Conservation (phyloP, 768 basidiomycete species). For the Dioszegia aurantiaca region DNA sequence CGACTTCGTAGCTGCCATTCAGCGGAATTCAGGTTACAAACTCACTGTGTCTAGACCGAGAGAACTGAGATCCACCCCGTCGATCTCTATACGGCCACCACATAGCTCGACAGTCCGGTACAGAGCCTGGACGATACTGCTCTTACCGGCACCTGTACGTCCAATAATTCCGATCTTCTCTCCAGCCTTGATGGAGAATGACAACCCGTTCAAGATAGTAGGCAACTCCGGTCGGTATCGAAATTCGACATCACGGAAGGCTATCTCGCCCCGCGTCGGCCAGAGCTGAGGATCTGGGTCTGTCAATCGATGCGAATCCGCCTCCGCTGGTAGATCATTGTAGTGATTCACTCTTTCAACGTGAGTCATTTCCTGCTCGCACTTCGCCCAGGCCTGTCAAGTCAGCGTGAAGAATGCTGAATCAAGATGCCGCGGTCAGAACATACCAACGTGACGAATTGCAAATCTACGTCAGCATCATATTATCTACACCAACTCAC, state of each 20-base stretch:
- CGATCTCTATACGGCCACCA: conserved; percentile 58
- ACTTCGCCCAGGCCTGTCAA: too few species aligned
- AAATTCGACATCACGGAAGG: conserved; percentile 62
- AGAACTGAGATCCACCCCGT: conserved; percentile 54
- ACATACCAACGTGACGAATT: too few species aligned
- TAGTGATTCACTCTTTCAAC: conserved; percentile 79
- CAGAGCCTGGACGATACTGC: conserved; percentile 56
- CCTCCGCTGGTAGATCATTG: conserved; percentile 69
- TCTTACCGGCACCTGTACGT: conserved; percentile 64
- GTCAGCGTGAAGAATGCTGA: too few species aligned
- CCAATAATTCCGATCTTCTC: conserved; percentile 80
- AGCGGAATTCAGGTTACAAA: conserved; percentile 1
- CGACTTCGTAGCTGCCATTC: conserved; percentile 55
- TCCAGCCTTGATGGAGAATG: conserved; percentile 65
- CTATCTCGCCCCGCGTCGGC: conserved; percentile 71
- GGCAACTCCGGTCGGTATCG: conserved; percentile 78
- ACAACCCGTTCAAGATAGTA: conserved; percentile 72
- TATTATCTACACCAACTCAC: too few species aligned
- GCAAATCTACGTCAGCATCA: too few species aligned
- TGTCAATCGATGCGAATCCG: conserved; percentile 56
- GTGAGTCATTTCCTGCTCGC: conserved; percentile 52
- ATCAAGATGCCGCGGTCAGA: too few species aligned
- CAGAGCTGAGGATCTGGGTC: conserved; percentile 64
- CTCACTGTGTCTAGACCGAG: conserved; percentile 59
- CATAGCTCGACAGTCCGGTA: conserved; percentile 62